Evolutionary conservation across 306 rosid species (phyloP).

Genomic region (Crataegus laevigata): DNA sequence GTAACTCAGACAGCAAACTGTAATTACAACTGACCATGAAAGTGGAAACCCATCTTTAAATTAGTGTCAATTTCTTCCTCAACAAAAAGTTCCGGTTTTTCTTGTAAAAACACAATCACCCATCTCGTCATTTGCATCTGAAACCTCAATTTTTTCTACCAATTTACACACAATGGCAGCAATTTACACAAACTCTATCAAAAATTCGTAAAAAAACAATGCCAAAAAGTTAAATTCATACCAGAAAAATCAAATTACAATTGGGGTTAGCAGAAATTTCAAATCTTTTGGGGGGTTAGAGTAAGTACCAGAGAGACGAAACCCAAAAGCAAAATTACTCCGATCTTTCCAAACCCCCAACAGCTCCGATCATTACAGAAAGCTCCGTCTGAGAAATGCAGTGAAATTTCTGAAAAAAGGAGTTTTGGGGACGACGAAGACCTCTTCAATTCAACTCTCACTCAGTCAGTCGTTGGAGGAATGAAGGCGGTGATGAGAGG

Average conservation of each 20-base stretch:
- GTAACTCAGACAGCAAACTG: not conserved
- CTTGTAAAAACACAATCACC: not conserved
- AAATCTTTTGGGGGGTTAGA: not conserved
- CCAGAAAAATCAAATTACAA: not conserved
- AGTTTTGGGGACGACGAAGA: not conserved
- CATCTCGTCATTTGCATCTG: not conserved
- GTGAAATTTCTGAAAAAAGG: not conserved
- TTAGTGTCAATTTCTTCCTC: not conserved
- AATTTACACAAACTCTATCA: not conserved
- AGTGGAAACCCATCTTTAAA: not conserved
- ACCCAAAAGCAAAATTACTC: not conserved
- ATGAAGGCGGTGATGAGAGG: not conserved
- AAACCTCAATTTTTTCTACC: not conserved
- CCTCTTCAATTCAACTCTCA: not conserved
- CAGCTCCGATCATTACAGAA: not conserved
- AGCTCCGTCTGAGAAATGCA: not conserved
- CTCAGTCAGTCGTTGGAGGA: not conserved
- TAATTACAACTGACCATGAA: not conserved
- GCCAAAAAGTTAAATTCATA: not conserved
- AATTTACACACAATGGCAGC: conserved; percentile 1
- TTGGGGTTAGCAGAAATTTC: not conserved
- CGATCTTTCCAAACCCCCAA: not conserved
- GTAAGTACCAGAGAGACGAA: not conserved
- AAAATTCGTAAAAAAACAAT: not conserved
- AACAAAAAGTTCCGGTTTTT: not conserved